Conservation (phyloP, 2,329 filamentous ascomycete species). For the Hypoxylon sp. region DNA sequence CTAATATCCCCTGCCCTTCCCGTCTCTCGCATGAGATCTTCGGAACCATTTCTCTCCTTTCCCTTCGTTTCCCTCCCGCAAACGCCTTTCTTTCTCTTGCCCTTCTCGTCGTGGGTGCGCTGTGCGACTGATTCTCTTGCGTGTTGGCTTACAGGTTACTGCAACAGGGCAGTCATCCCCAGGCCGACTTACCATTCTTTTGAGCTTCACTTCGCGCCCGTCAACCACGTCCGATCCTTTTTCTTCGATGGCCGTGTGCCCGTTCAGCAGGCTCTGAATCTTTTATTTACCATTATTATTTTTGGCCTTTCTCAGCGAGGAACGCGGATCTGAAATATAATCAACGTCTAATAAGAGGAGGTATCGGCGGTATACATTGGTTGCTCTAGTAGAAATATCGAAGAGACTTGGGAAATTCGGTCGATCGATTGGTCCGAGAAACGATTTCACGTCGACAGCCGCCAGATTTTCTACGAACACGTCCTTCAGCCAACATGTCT, state of each 20-base stretch:
- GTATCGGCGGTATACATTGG: slow-evolving; percentile 27
- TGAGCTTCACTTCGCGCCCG: slow-evolving; percentile 31
- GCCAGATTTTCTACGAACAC: slow-evolving; percentile 26
- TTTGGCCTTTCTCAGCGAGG: slow-evolving; percentile 25
- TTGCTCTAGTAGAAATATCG: slow-evolving; percentile 19
- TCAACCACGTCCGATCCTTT: slow-evolving; percentile 15
- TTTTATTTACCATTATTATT: slow-evolving; percentile 30
- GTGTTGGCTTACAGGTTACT: slow-evolving; percentile 49
- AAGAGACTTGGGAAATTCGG: slow-evolving; percentile 22
- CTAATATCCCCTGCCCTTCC: slow-evolving; percentile 47
- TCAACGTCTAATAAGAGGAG: slow-evolving; percentile 35
- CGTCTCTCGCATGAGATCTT: slow-evolving; percentile 45
- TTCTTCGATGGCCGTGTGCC: slow-evolving; percentile 45
- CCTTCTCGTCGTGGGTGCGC: slow-evolving; percentile 41
- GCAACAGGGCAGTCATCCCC: slow-evolving; percentile 46
- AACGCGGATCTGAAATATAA: slow-evolving; percentile 34
- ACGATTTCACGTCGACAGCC: slow-evolving; percentile 19
- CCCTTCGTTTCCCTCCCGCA: slow-evolving; percentile 34
- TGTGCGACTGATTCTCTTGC: slow-evolving; percentile 44
- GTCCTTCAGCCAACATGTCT: slow-evolving; percentile 47
- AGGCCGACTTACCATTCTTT: slow-evolving; percentile 44
- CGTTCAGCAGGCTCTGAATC: slow-evolving; percentile 66
- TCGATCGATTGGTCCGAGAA: slow-evolving; percentile 19
- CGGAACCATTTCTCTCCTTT: slow-evolving; percentile 38
- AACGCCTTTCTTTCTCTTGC: slow-evolving; percentile 34